Evolutionary conservation across 2,329 filamentous ascomycete genomes (phyloP).

Genomic region (Thielaviopsis ethacetica): DNA sequence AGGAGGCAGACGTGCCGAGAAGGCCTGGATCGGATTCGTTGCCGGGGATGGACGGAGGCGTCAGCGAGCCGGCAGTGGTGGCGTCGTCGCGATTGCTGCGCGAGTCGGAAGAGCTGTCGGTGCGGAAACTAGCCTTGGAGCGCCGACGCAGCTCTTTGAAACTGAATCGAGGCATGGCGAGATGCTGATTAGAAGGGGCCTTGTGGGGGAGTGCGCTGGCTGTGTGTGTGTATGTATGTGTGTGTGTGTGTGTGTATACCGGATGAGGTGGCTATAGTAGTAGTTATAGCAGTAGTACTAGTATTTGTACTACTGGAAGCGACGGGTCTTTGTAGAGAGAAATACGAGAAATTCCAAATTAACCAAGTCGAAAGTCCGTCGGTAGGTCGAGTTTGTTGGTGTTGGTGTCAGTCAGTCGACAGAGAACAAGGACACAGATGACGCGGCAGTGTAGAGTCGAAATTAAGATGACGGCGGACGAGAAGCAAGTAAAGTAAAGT

Average conservation of each 20-base stretch:
- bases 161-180: constrained; percentile 16
- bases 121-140: constrained; percentile 58
- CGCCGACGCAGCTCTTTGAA: constrained; percentile 58
- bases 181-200: background rate
- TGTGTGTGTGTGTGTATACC: constrained; percentile 31
- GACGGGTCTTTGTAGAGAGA: background rate
- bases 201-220: background rate
- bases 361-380: background rate
- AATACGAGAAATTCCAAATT: background rate
- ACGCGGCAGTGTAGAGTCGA: background rate
- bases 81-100: constrained; percentile 40
- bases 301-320: background rate
- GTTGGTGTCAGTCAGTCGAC: too few species aligned
- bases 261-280: background rate
- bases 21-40: constrained; percentile 49
- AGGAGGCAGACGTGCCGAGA: background rate
- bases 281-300: background rate
- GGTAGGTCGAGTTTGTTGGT: background rate
- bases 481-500: background rate
- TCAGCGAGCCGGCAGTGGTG: constrained; percentile 52
- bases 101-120: constrained; percentile 44
- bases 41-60: constrained; percentile 52
- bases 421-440: background rate
- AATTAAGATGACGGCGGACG: constrained; percentile 10
- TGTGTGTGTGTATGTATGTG: constrained; percentile 43